Evolutionary conservation across 78 protist species (phyloP), one percentile per base, ranked within the genome.

Genomic region (Paratrimastix pyriformis): DNA sequence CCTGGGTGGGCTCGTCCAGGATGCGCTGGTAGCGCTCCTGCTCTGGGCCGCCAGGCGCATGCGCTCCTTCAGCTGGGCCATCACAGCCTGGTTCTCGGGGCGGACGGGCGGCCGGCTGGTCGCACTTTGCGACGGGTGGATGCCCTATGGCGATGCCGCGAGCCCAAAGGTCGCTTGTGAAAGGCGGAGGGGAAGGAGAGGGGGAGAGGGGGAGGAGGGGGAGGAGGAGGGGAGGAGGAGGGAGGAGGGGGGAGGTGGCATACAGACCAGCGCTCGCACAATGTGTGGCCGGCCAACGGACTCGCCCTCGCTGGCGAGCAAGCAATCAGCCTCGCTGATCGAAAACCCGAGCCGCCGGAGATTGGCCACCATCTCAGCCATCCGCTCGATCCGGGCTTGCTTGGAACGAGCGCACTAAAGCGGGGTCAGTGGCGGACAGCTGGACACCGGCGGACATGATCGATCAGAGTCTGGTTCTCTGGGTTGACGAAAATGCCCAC

Each of bases 401-500:
- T 70, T 11, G 29, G 60, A 15, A 15, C 13, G 13, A 11, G n/a
- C 29, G 18, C 71, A 70, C 24, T 70, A 50, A 26, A 33, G 52
- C 29, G 24, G 74, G 11, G 21, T 13, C 15, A 9, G 74, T 70
- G n/a, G n/a, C n/a, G n/a, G n/a, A n/a, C n/a, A n/a, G n/a, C n/a
- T n/a, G n/a, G n/a, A n/a, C n/a, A n/a, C n/a, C n/a, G n/a, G n/a
- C n/a, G n/a, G n/a, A n/a, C n/a, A n/a, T n/a, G n/a, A n/a, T n/a
- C n/a, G n/a, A n/a, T n/a, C n/a, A n/a, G n/a, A n/a, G n/a, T n/a
- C n/a, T 70, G 35, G 21, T 70, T 42, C 13, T 42, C 15, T 30
- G 74, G 74, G 21, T 70, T 21, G 11, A 70, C 74, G 21, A 70
- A 70, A 11, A 70, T n/a, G 18, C 74, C 74, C 13, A 70, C 74